Conservation (phyloP, 345 rosid genomes). For the Ceriops zippeliana region DNA sequence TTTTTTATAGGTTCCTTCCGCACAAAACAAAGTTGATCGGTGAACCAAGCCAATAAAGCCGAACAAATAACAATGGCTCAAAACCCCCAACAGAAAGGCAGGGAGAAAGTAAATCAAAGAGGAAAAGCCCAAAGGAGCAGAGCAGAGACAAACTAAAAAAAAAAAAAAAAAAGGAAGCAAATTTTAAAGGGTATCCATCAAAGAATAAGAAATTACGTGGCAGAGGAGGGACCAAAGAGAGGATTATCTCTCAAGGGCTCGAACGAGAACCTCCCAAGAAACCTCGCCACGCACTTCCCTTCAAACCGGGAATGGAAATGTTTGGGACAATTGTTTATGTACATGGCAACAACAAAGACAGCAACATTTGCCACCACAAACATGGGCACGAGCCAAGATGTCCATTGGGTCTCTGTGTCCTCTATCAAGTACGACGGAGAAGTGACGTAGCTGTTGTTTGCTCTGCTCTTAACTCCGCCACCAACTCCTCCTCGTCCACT, state of each 20-base stretch:
- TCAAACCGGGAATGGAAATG: constrained; percentile 21
- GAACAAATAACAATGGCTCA: not conserved
- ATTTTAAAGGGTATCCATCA: too few relatives aligned
- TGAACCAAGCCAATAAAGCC: not conserved
- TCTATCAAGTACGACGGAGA: constrained; percentile 41
- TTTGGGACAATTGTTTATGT: constrained; percentile 25
- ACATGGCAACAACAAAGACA: constrained; percentile 22
- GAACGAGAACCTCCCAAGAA: constrained; percentile 32
- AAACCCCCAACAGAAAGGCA: not conserved
- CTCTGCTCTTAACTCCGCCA: constrained; percentile 21
- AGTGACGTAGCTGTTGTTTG: constrained; percentile 15
- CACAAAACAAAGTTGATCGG: not conserved
- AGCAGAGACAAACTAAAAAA: not conserved
- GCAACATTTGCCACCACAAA: constrained; percentile 25
- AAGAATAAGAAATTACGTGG: constrained; percentile 22
- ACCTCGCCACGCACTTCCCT: constrained; percentile 24
- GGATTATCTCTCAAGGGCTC: constrained; percentile 32
- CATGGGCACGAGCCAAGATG: constrained; percentile 32
- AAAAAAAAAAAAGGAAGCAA: not conserved
- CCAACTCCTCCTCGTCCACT: constrained; percentile 23
- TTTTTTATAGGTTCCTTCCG: not conserved
- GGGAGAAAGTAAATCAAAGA: not conserved
- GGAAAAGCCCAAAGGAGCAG: not conserved
- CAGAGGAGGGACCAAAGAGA: constrained; percentile 30
- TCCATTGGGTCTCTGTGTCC: constrained; percentile 36